A percentile compares a stretch with the other conserved stretches of the same genome.
phyloP scores from a whole-genome alignment of 371 early-diverging fungal genomes.

The Capniomyces stellatus region DNA sequence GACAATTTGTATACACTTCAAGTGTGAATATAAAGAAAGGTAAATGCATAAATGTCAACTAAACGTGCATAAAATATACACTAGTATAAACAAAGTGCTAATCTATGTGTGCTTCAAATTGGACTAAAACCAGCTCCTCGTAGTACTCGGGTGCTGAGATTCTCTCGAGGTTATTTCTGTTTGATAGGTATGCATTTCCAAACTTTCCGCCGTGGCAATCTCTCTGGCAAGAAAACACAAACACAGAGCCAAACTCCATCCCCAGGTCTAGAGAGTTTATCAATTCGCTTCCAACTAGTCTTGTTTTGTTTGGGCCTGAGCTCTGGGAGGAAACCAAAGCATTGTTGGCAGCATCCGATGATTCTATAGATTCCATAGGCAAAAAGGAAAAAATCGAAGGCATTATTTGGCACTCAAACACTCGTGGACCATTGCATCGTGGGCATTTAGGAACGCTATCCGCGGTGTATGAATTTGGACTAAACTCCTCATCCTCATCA shows the following conservation, averaged over 20 bases:
- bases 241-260: conserved; percentile 82
- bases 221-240: conserved; percentile 60
- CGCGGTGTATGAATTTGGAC: conserved; percentile 11
- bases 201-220: conserved; percentile 41
- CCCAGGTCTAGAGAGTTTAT: conserved; percentile 46
- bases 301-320: conserved; percentile 15
- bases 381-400: conserved; percentile 59
- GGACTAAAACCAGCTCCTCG: conserved; percentile 44
- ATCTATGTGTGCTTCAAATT: conserved; percentile 32
- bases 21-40: no score
- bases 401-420: conserved; percentile 86
- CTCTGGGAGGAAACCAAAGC: no score
- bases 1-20: no score
- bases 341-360: conserved; percentile 16
- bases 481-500: conserved; percentile 5
- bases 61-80: no score
- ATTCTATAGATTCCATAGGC: conserved; percentile 8
- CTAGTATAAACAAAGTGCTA: background rate
- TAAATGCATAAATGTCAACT: no score
- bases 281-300: conserved; percentile 17
- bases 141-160: conserved; percentile 28
- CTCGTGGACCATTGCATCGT: conserved; percentile 51
- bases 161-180: conserved; percentile 7
- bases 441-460: conserved; percentile 33
- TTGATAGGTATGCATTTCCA: conserved; percentile 11